phyloP scores from a whole-genome alignment of 2,329 filamentous ascomycete species.

The Paracamarosporium sp. region DNA sequence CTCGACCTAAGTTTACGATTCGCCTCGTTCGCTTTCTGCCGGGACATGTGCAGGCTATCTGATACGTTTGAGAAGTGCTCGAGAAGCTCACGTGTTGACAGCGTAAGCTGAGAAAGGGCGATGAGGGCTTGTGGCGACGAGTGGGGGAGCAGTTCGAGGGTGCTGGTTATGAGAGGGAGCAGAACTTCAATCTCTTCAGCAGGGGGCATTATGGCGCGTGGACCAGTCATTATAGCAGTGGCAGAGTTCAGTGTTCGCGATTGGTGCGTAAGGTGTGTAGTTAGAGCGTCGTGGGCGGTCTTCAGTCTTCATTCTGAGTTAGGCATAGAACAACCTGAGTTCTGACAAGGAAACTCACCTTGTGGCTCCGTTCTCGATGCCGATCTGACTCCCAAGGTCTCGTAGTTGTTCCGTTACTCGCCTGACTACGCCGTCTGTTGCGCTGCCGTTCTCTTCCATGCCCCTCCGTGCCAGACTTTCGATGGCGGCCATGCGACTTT shows the following conservation, averaged over 20 bases:
- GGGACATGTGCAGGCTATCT: constrained; percentile 92
- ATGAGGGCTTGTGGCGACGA: constrained; percentile 70
- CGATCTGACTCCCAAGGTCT: constrained; percentile 75
- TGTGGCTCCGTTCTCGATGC: constrained; percentile 74
- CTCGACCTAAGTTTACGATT: constrained; percentile 80
- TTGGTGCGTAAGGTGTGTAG: constrained; percentile 77
- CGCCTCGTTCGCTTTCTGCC: constrained; percentile 84
- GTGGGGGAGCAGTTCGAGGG: constrained; percentile 72
- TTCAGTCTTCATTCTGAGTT: constrained; percentile 63
- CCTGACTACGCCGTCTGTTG: constrained; percentile 70
- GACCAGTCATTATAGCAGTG: constrained; percentile 74
- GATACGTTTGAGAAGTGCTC: constrained; percentile 84
- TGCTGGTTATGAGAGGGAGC: constrained; percentile 69
- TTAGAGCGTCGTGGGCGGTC: constrained; percentile 76
- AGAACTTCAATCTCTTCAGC: constrained; percentile 71
- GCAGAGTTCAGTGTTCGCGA: constrained; percentile 77
- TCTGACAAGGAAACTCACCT: constrained; percentile 57
- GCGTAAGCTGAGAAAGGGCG: constrained; percentile 69
- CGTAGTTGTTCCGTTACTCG: constrained; percentile 73
- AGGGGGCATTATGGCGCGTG: constrained; percentile 68
- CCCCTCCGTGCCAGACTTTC: constrained; percentile 70
- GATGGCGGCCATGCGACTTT: constrained; percentile 74
- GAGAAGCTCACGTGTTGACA: constrained; percentile 72
- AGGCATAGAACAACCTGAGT: constrained; percentile 7
- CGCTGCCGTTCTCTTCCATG: constrained; percentile 70